A percentile compares a stretch with the other conserved stretches of the same genome.
Evolutionary conservation across 192 early-diverging fungal genomes (phyloP).

Genomic region (Bifiguratus adelaidae): DNA sequence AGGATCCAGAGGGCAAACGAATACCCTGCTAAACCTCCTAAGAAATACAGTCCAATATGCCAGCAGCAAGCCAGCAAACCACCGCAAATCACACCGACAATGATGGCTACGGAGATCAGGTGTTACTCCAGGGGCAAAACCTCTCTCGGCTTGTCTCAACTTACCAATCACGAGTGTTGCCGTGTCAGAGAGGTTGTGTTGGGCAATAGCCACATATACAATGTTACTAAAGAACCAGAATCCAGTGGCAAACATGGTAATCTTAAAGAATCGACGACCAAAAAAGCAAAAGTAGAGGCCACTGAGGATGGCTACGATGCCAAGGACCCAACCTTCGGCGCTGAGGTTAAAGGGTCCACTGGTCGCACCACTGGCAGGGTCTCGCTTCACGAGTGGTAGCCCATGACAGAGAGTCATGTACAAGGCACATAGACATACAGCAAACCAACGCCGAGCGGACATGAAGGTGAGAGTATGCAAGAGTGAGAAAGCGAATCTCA

Average conservation of each 20-base stretch:
- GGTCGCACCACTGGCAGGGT: too few species aligned
- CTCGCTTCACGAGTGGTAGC: too few species aligned
- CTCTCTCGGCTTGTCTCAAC: too few species aligned
- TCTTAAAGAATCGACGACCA: conserved; percentile 26
- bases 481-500: too few species aligned
- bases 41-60: conserved; percentile 11
- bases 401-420: too few species aligned
- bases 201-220: neutral
- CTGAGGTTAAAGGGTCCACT: neutral
- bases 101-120: neutral
- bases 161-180: neutral
- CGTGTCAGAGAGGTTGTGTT: neutral
- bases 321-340: neutral
- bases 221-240: neutral
- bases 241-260: conserved; percentile 7
- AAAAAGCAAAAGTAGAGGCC: conserved; percentile 11
- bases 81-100: conserved; percentile 19
- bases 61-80: conserved; percentile 15
- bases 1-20: neutral
- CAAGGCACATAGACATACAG: too few species aligned
- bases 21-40: conserved; percentile 16
- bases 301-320: neutral
- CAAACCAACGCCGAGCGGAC: too few species aligned
- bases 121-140: too few species aligned
- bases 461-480: too few species aligned